phyloP scores from a whole-genome alignment of 106 monocot species.

The Acanthochlamys bracteata region DNA sequence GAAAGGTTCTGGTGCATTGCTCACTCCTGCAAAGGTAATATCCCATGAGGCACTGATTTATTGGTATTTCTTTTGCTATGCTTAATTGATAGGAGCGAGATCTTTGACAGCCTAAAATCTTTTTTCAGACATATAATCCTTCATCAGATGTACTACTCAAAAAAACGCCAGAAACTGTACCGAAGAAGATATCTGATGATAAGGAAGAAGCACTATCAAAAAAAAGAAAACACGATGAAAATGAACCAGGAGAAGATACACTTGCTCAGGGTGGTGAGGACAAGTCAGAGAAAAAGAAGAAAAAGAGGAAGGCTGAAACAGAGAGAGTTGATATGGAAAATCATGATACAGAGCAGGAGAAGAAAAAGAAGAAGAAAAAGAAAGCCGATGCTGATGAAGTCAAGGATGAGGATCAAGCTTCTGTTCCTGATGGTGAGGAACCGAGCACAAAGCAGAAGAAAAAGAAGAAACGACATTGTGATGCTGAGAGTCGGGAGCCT shows the following conservation, averaged over 20 bases:
- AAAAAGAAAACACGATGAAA: conserved; percentile 36
- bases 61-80: neutral
- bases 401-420: neutral
- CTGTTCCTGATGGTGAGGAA: neutral
- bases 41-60: neutral
- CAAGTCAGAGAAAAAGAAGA: conserved; percentile 17
- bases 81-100: neutral
- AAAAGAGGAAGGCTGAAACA: conserved; percentile 15
- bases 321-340: conserved; percentile 10
- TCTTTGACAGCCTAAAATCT: neutral
- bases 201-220: conserved; percentile 13
- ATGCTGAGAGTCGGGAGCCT: neutral
- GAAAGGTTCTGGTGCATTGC: conserved; percentile 71
- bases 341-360: conserved; percentile 3
- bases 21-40: conserved; percentile 78
- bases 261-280: conserved; percentile 4
- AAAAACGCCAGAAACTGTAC: conserved; percentile 1
- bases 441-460: conserved; percentile 3
- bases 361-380: conserved; percentile 30
- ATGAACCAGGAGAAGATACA: conserved; percentile 2
- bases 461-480: neutral
- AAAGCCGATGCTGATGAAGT: neutral
- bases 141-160: conserved; percentile 45
- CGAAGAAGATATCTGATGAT: conserved; percentile 2
- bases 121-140: conserved; percentile 54